Base-by-base conservation (phyloP, 2,329 filamentous ascomycete species). In the Parastagonospora nodorum region DNA sequence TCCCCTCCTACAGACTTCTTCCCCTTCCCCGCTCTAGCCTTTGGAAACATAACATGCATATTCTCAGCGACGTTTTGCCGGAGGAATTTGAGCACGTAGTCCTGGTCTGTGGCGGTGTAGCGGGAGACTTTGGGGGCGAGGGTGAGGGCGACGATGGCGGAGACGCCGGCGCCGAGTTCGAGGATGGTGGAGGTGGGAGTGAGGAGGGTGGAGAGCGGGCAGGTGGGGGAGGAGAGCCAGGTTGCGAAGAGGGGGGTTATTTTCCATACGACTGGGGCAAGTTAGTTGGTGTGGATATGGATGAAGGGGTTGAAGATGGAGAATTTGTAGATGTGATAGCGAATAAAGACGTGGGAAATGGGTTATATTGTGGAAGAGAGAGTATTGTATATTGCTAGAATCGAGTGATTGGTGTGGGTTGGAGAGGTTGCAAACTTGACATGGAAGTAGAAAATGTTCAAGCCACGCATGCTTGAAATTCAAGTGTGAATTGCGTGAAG, bases 131-230 rank as follows among this genome's bases (percentile, higher is more conserved):
- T 77, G 1, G 84, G 82, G 2, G 83, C 82, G 10, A 96, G 74
- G 6, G 84, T 78, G 32, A 94, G 78, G 2, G 88, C 90, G 30
- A 92, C 83, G 31, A 97, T 79, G 14, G 88, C 90, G 0, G 92
- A 89, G 48, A 96, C 88, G 46, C 94, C 94, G 70, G 90, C 92
- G 37, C 94, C 94, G 5, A 99, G 84, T 68, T 97, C 94, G 48
- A 96, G 78, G 15, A 92, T 78, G 5, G 78, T 78, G 5, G 88
- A 86, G 2, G 77, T 61, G 0, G 77, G 52, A 19, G 77, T 73
- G 7, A 93, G 78, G 43, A 87, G 64, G 39, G 74, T 71, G 75
- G 87, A 85, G 41, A 97, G 80, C 0, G 84, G 72, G 69, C 91
- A 92, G 28, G 73, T 67, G 2, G 81, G 73, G 3, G 81, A 80